Conservation (phyloP, 176 grass and related monocot species). For the Aegilops bicornis region DNA sequence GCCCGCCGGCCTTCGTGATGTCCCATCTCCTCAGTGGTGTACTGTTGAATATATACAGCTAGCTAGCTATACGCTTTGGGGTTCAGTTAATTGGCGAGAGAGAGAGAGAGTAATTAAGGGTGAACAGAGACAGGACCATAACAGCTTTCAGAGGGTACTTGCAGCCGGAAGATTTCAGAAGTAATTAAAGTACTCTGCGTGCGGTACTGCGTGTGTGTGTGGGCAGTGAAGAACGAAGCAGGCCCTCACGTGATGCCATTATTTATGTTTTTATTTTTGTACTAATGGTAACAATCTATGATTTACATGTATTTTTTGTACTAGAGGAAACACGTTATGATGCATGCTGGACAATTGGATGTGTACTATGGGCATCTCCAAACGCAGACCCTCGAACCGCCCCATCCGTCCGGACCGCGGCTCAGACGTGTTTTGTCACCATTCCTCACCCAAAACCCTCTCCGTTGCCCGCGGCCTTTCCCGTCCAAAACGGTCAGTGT, state of each 20-base stretch:
- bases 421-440: too few species aligned
- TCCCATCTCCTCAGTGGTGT: background rate
- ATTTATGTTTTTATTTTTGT: background rate
- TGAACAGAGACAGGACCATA: background rate
- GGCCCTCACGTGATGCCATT: background rate
- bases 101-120: background rate
- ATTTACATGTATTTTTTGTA: background rate
- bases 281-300: background rate
- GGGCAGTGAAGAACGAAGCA: background rate
- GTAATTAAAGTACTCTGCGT: constrained; percentile 12
- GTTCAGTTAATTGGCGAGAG: background rate
- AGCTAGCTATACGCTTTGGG: background rate
- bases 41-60: background rate
- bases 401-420: too few species aligned
- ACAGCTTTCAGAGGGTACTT: background rate
- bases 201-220: background rate
- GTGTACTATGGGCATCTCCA: too few species aligned
- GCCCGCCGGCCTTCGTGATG: background rate
- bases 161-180: background rate
- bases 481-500: too few species aligned
- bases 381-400: too few species aligned
- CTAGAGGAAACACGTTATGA: too few species aligned
- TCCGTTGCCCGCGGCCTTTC: too few species aligned
- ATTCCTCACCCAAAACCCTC: too few species aligned
- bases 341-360: too few species aligned